Percentiles rank a stretch among this genome's conserved stretches.
These are phyloP conservation scores for Lentinula sp. DNA, from an alignment of 768 basidiomycete genomes.

Conservation along the genomic window DNA sequence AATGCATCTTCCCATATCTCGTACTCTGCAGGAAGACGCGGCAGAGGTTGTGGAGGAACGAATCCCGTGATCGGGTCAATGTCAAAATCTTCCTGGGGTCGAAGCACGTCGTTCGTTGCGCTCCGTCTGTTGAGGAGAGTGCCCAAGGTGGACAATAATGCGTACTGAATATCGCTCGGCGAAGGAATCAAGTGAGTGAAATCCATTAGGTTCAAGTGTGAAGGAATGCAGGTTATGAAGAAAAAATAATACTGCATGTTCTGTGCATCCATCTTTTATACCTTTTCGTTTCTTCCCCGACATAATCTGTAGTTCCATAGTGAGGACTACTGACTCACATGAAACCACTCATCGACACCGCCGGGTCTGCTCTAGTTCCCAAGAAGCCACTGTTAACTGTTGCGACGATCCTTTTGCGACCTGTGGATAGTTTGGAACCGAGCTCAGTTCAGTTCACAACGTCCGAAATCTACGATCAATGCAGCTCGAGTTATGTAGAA, in stretches of 20 bases:
- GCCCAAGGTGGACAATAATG: constrained; percentile 39
- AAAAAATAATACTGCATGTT: neutral
- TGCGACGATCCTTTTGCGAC: too few species aligned
- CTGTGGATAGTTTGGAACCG: too few species aligned
- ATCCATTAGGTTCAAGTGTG: neutral
- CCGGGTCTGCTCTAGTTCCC: too few species aligned
- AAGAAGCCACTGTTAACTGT: too few species aligned
- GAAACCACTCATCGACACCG: neutral
- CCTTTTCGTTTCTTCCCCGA: neutral
- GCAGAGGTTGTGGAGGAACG: constrained; percentile 64
- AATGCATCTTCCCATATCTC: constrained; percentile 69
- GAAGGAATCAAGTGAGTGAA: constrained; percentile 39
- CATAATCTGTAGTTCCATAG: neutral
- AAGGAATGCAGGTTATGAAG: neutral
- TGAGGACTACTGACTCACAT: neutral
- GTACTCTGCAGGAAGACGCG: constrained; percentile 47
- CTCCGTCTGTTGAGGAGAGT: constrained; percentile 32
- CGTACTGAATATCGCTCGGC: constrained; percentile 43
- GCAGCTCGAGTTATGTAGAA: neutral
- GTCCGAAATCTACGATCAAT: too few species aligned
- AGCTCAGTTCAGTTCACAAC: too few species aligned
- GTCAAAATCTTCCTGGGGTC: constrained; percentile 44
- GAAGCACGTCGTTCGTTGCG: constrained; percentile 23
- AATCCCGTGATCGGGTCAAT: constrained; percentile 71
- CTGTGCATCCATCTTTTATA: neutral